These are phyloP conservation scores for Ichthyophthirius multifiliis DNA, from an alignment of 169 alveolate species.

Conservation along the genomic window DNA sequence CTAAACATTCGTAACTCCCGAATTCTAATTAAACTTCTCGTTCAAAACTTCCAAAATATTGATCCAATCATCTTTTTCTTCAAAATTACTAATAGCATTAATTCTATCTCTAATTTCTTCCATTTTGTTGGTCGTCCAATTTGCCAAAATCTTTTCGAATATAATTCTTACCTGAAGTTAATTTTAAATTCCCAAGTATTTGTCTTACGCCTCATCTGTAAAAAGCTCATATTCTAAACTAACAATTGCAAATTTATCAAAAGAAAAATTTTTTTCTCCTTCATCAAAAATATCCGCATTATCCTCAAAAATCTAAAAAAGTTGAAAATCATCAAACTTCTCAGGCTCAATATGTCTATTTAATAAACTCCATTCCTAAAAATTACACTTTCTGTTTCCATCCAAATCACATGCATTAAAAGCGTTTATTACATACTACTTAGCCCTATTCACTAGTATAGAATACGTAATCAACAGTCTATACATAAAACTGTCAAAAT, in stretches of 20 bases:
- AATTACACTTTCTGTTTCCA: slow-evolving; percentile 34
- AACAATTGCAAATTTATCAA: slow-evolving; percentile 35
- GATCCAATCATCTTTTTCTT: not conserved
- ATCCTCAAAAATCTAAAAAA: slow-evolving; percentile 7
- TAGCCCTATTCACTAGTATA: slow-evolving; percentile 27
- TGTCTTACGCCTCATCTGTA: slow-evolving; percentile 23
- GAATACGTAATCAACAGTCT: slow-evolving; percentile 19
- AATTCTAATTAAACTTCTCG: not conserved
- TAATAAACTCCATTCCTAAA: slow-evolving; percentile 36
- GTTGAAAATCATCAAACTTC: slow-evolving; percentile 5
- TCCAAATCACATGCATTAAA: slow-evolving; percentile 48
- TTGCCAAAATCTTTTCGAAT: not conserved
- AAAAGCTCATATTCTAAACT: slow-evolving; percentile 35
- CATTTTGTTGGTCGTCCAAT: not conserved
- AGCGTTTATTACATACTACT: slow-evolving; percentile 37
- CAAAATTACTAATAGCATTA: not conserved
- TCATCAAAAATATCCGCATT: slow-evolving; percentile 31
- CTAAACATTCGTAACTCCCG: not conserved
- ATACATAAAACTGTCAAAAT: slow-evolving; percentile 32
- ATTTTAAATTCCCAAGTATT: not conserved
- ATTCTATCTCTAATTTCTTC: not conserved
- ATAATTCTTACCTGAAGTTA: not conserved
- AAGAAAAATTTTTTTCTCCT: slow-evolving; percentile 37
- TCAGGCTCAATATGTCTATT: slow-evolving; percentile 42
- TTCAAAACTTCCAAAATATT: not conserved